Evolutionary conservation across 257 asterid genomes (phyloP).

Genomic region (Fraxinus excelsior): DNA sequence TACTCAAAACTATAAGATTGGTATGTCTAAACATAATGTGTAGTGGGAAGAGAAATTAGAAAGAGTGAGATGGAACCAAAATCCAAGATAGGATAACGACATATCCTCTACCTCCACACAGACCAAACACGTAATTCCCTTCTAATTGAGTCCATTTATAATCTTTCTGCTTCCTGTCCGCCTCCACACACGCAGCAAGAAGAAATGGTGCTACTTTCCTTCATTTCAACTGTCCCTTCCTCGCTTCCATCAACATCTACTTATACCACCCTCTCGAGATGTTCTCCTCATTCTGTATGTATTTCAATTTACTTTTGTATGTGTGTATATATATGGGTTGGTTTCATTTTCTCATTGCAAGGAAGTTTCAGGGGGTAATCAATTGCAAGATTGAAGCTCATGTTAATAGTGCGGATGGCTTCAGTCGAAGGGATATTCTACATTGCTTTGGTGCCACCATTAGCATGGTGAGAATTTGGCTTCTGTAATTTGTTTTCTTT

Average conservation of each 20-base stretch:
- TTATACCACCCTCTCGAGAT: slow-evolving; percentile 34
- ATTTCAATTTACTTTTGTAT: slow-evolving; percentile 3
- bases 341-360: neutral
- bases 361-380: slow-evolving; percentile 40
- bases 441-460: slow-evolving; percentile 67
- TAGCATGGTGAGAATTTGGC: slow-evolving; percentile 56
- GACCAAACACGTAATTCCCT: neutral
- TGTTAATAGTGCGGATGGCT: slow-evolving; percentile 33
- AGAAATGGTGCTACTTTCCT: slow-evolving; percentile 56
- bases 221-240: slow-evolving; percentile 74
- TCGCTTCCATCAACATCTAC: slow-evolving; percentile 45
- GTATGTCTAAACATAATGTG: too few relatives aligned
- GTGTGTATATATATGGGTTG: neutral
- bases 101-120: slow-evolving; percentile 29
- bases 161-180: neutral
- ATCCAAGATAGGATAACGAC: slow-evolving; percentile 36
- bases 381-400: slow-evolving; percentile 56
- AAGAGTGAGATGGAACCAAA: neutral
- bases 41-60: too few relatives aligned
- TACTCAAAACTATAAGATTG: too few relatives aligned
- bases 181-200: slow-evolving; percentile 19
- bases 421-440: slow-evolving; percentile 65
- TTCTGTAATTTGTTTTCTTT: slow-evolving; percentile 1
- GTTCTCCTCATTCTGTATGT: slow-evolving; percentile 41
- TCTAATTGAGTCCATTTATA: neutral